These are phyloP conservation scores for Pythium angustatum DNA, from an alignment of 352 stramenopile genomes.

Conservation along the genomic window DNA sequence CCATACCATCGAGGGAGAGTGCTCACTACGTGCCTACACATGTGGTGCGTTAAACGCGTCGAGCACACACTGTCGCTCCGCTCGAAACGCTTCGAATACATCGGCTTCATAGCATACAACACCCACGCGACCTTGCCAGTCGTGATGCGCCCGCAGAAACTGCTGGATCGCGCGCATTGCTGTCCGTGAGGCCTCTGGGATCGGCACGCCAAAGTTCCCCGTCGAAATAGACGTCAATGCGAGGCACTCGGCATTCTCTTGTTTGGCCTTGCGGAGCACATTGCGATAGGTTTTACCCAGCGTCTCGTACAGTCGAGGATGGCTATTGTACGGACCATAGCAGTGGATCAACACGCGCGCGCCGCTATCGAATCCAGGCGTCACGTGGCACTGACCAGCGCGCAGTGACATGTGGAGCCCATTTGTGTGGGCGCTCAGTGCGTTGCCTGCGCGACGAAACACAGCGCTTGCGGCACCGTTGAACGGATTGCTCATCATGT, in stretches of 20 bases:
- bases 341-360: constrained; percentile 59
- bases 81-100: constrained; percentile 22
- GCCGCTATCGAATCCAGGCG: constrained; percentile 49
- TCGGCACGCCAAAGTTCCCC: constrained; percentile 48
- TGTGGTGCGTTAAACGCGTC: constrained; percentile 8
- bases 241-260: constrained; percentile 49
- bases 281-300: constrained; percentile 47
- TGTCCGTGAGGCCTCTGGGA: constrained; percentile 21
- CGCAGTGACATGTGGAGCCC: constrained; percentile 32
- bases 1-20: too few species aligned
- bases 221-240: constrained; percentile 70
- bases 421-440: constrained; percentile 33
- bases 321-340: constrained; percentile 42
- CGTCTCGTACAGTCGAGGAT: constrained; percentile 37
- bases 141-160: constrained; percentile 16
- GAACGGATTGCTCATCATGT: constrained; percentile 40
- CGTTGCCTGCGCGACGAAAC: constrained; percentile 44
- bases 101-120: constrained; percentile 29
- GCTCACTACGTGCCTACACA: neutral
- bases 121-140: constrained; percentile 21
- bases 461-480: constrained; percentile 44
- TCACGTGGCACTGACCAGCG: constrained; percentile 41
- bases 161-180: constrained; percentile 30
- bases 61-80: constrained; percentile 10
- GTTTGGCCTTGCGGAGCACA: constrained; percentile 37